Conservation (phyloP, 192 early-diverging fungal species). For the Gonapodya prolifera region DNA sequence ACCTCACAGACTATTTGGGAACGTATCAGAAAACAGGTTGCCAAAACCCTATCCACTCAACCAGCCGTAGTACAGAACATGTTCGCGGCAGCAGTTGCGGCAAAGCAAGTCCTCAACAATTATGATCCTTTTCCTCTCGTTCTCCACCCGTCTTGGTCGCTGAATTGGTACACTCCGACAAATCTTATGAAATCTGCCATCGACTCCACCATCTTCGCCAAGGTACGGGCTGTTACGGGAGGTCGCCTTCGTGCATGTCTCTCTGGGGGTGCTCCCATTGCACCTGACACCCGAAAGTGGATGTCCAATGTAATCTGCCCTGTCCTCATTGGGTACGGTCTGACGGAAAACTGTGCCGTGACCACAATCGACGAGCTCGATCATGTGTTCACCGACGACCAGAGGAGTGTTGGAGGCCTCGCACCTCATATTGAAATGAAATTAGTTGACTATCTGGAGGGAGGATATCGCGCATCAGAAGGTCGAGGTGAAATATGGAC, state of each 20-base stretch:
- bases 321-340: slow-evolving; percentile 79
- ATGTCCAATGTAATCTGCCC: slow-evolving; percentile 62
- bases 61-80: slow-evolving; percentile 46
- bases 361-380: background rate
- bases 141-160: slow-evolving; percentile 50
- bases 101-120: slow-evolving; percentile 39
- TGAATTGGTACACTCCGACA: background rate
- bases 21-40: slow-evolving; percentile 75
- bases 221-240: slow-evolving; percentile 70
- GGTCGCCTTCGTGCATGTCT: slow-evolving; percentile 69
- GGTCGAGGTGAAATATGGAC: slow-evolving; percentile 69
- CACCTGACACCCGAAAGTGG: slow-evolving; percentile 71
- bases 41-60: slow-evolving; percentile 36
- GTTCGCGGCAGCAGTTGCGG: slow-evolving; percentile 59
- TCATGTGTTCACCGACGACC: background rate
- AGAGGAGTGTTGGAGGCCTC: slow-evolving; percentile 51
- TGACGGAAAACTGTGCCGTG: slow-evolving; percentile 54
- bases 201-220: slow-evolving; percentile 69
- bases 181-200: slow-evolving; percentile 2
- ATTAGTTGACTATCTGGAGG: slow-evolving; percentile 58
- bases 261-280: slow-evolving; percentile 82
- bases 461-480: slow-evolving; percentile 45
- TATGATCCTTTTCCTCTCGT: slow-evolving; percentile 32
- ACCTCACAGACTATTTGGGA: slow-evolving; percentile 52
- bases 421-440: slow-evolving; percentile 66